Base-by-base conservation (phyloP, 139 green algal genomes). In the Edaphochlamys debaryana region DNA sequence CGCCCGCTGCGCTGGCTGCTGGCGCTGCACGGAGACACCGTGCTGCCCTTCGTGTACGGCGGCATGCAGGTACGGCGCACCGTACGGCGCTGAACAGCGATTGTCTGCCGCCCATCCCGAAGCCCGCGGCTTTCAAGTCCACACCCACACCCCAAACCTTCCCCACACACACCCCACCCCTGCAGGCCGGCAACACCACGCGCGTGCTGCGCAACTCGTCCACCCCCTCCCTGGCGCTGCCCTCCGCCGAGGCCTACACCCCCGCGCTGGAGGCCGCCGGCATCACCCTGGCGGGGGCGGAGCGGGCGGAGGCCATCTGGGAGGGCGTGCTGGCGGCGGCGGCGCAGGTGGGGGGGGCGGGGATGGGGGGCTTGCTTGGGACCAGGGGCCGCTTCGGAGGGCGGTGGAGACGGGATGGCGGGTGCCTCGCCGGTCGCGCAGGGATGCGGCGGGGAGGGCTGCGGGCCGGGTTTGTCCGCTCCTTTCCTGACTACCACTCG, bases 1-100 rank as follows among this genome's bases (percentile, higher is more conserved):
- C 92, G 97, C 3, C 97, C 97, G 0, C 63, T 99, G 86, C 91
- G 97, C 54, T 99, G 96, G 97, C 89, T 99, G 72, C 82, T 99
- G 64, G 96, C 95, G 3, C 75, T 99, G 87, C 97, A 99, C 72
- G 97, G 96, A 34, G 84, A 87, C 52, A 66, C 52, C 0, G 78
- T 91, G 58, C 68, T 99, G 66, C 93, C 94, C 54, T 94, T 99
- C 63, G 40, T 56, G 6, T 94, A 88, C 63, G 92, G 79, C 19
- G 87, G 84, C 23, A 86, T 96, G 72, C 77, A 83, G 75, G 70
- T 63, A 29, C 3, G 60, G n/a, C n/a, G n/a, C 7, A 36, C 22
- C n/a, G n/a, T n/a, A n/a, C n/a, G n/a, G n/a, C n/a, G n/a, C n/a
- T n/a, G n/a, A n/a, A n/a, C n/a, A n/a, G n/a, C n/a, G n/a, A n/a